Evolutionary conservation across 306 rosid genomes (phyloP).

Genomic region (Rubus idaeus): DNA sequence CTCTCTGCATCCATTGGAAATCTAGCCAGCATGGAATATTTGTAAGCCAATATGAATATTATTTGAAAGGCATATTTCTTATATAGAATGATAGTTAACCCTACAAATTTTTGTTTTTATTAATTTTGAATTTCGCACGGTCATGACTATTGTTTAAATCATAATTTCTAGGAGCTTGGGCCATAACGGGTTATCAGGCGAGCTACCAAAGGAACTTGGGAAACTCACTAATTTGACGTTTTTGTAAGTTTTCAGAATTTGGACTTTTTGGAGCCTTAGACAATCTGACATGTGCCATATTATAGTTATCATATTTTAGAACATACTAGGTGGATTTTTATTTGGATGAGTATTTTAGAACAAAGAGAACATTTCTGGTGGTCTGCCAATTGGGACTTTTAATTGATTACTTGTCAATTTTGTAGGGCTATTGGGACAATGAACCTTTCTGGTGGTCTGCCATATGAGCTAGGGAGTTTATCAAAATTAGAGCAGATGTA

Average conservation of each 20-base stretch:
- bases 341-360: no score
- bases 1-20: slow-evolving; percentile 59
- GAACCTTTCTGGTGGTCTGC: slow-evolving; percentile 71
- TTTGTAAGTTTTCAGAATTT: slow-evolving; percentile 44
- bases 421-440: slow-evolving; percentile 49
- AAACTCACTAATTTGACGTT: slow-evolving; percentile 38
- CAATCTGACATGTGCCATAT: neutral
- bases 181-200: slow-evolving; percentile 62
- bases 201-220: slow-evolving; percentile 70
- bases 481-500: slow-evolving; percentile 51
- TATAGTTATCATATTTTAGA: neutral
- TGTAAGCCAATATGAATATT: slow-evolving; percentile 40
- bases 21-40: slow-evolving; percentile 54
- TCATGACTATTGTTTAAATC: neutral
- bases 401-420: slow-evolving; percentile 7
- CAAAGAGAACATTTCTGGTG: no score
- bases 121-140: neutral
- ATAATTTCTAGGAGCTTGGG: slow-evolving; percentile 44
- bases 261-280: neutral
- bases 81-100: neutral
- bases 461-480: slow-evolving; percentile 66
- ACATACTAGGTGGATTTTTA: neutral
- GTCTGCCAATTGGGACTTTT: no score
- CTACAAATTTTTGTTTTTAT: neutral
- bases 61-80: neutral